Percentiles rank a stretch among this genome's conserved stretches.
phyloP scores from a whole-genome alignment of 2,329 filamentous ascomycete genomes.

The Fusarium verticillioides region DNA sequence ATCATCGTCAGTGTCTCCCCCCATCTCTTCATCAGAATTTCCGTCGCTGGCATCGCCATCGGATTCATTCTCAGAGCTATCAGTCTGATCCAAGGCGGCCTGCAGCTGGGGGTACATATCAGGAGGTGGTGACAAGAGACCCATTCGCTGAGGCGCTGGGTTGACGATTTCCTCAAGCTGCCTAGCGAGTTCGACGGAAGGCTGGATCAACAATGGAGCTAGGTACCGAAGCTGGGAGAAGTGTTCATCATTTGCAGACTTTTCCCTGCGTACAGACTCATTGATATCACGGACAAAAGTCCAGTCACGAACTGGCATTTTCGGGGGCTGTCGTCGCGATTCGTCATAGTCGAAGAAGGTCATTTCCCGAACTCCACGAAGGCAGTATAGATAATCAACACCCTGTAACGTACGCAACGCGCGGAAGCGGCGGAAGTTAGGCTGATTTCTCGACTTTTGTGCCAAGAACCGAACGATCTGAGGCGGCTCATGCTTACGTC shows the following conservation, averaged over 20 bases:
- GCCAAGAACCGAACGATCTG: slow-evolving; percentile 41
- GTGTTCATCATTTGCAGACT: neutral
- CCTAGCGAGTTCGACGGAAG: neutral
- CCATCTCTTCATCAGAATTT: neutral
- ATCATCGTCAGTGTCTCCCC: neutral
- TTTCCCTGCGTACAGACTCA: slow-evolving; percentile 36
- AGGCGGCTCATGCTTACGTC: slow-evolving; percentile 52
- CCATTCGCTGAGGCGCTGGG: neutral
- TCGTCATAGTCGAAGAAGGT: slow-evolving; percentile 55
- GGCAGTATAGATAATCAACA: slow-evolving; percentile 55
- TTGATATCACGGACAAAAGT: slow-evolving; percentile 47
- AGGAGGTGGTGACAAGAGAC: slow-evolving; percentile 5
- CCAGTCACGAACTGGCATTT: slow-evolving; percentile 43
- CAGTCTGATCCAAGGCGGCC: neutral
- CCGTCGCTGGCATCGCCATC: neutral
- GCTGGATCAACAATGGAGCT: slow-evolving; percentile 28
- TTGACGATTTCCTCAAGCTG: neutral
- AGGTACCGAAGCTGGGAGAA: slow-evolving; percentile 38
- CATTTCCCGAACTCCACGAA: slow-evolving; percentile 57
- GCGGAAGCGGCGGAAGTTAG: slow-evolving; percentile 53
- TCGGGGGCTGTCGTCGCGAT: neutral
- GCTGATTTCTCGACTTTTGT: slow-evolving; percentile 50
- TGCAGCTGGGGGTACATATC: slow-evolving; percentile 13
- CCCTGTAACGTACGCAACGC: slow-evolving; percentile 57
- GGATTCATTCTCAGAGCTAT: neutral